Conservation (phyloP, 2,329 filamentous ascomycete genomes). For the Phoma herbarum region DNA sequence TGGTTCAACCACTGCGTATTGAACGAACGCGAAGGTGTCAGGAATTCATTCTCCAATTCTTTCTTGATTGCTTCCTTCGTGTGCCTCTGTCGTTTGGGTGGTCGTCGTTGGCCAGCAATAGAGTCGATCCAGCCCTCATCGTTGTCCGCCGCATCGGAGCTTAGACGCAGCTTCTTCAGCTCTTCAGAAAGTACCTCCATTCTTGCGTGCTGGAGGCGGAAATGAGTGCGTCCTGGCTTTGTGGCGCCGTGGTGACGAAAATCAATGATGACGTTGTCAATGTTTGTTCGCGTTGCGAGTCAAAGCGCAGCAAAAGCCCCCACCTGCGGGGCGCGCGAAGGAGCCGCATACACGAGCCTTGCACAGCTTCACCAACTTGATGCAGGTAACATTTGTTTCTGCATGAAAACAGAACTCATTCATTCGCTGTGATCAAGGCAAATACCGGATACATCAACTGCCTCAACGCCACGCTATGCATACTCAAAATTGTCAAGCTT, state of each 20-base stretch:
- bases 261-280: conserved; percentile 32
- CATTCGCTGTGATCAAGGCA: background rate
- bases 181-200: conserved; percentile 58
- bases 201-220: conserved; percentile 16
- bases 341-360: conserved; percentile 5
- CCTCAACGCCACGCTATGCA: conserved; percentile 42
- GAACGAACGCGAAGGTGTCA: conserved; percentile 82
- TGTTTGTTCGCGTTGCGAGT: conserved; percentile 20
- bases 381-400: background rate
- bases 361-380: conserved; percentile 2
- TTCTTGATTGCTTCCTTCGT: conserved; percentile 70
- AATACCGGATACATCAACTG: background rate
- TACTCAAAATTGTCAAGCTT: background rate
- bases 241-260: conserved; percentile 26
- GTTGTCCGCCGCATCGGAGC: conserved; percentile 32
- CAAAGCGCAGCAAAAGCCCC: conserved; percentile 17
- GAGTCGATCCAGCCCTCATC: conserved; percentile 63
- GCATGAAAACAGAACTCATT: background rate
- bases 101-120: conserved; percentile 64
- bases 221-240: conserved; percentile 15
- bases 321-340: conserved; percentile 15
- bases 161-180: conserved; percentile 62
- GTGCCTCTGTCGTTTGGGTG: conserved; percentile 63
- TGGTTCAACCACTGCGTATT: conserved; percentile 86
- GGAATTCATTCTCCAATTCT: conserved; percentile 77